Conservation (phyloP, 805 yeast species). For the Zygosaccharomyces gambellarensis region DNA sequence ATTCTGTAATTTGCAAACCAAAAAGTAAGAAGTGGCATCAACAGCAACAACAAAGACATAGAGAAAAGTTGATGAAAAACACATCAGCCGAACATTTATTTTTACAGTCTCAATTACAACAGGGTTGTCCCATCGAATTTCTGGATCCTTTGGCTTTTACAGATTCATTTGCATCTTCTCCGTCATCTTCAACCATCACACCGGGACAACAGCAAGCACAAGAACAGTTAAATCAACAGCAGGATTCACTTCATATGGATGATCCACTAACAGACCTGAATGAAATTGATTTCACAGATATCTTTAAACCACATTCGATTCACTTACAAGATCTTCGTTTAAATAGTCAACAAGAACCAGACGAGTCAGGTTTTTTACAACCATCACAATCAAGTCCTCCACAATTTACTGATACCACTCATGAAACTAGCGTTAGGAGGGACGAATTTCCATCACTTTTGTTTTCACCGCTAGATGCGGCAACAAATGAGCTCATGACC, state of each 20-base stretch:
- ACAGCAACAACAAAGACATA: conserved; percentile 12
- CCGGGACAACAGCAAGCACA: neutral
- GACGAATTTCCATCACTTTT: conserved; percentile 2
- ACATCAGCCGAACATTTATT: conserved; percentile 20
- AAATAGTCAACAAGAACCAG: neutral
- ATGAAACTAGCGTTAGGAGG: neutral
- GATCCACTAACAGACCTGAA: conserved; percentile 18
- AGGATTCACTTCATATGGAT: neutral
- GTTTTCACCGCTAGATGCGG: conserved; percentile 7
- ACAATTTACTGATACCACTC: neutral
- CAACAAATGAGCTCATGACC: conserved; percentile 3
- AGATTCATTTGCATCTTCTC: conserved; percentile 3
- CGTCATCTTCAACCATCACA: conserved; percentile 1
- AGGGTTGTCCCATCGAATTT: conserved; percentile 6
- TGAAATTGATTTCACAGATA: conserved; percentile 36
- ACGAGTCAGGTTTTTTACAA: neutral
- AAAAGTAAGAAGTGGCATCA: conserved; percentile 11
- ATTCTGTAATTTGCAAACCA: conserved; percentile 14
- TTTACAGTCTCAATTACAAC: conserved; percentile 6
- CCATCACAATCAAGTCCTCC: neutral
- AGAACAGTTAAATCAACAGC: neutral
- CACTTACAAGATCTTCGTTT: conserved; percentile 9
- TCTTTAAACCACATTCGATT: conserved; percentile 25
- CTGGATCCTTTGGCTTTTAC: conserved; percentile 4
- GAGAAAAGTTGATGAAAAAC: conserved; percentile 17